Evolutionary conservation across 441 rosid species (phyloP), one percentile per base, ranked within the genome.

Genomic region (Cnidoscolus chayamansa): DNA sequence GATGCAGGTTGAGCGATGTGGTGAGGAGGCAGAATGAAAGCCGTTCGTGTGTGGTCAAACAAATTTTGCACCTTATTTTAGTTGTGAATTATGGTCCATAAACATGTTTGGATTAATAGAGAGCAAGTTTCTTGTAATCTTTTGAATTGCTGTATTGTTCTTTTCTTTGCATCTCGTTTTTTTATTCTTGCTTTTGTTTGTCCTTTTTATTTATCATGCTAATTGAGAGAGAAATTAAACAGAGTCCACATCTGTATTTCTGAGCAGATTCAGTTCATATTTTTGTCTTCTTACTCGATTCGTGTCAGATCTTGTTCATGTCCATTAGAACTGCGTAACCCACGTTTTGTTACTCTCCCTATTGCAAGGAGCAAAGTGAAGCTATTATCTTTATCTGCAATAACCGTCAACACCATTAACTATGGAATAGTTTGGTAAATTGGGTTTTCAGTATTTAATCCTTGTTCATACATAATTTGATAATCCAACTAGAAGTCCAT

Each of bases 1-100:
- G 76, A 77, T 71, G 73, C 55, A 72, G 49, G 58, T 37, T 63
- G 73, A 64, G 75, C 67, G 59, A 70, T 64, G 74, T 56, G 56
- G 74, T 51, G 49, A 48, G 58, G 32, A 60, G 70, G 78, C 62
- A 35, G 65, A 62, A 45, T 2, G 76, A 48, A 58, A 57, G 19
- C 47, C 31, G 59, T 15, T 47, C 48, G 57, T 66, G 25, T 49
- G 51, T 70, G 53, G 63, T 66, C 5, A 40, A 63, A 31, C 35
- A 45, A 76, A 70, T 78, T 74, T 81, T 83, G 81, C 67, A 57
- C 55, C 63, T 4, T 47, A 45, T 0, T 25, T 57, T 2, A 9
- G 9, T n/a, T 56, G 31, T 0, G 19, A 57, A 20, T n/a, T n/a
- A 55, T 15, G 9, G 25, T 40, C 55, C 58, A 73, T 19, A 35